Evolutionary conservation across 176 grass and related monocot genomes (phyloP).

Genomic region (Zizania latifolia): DNA sequence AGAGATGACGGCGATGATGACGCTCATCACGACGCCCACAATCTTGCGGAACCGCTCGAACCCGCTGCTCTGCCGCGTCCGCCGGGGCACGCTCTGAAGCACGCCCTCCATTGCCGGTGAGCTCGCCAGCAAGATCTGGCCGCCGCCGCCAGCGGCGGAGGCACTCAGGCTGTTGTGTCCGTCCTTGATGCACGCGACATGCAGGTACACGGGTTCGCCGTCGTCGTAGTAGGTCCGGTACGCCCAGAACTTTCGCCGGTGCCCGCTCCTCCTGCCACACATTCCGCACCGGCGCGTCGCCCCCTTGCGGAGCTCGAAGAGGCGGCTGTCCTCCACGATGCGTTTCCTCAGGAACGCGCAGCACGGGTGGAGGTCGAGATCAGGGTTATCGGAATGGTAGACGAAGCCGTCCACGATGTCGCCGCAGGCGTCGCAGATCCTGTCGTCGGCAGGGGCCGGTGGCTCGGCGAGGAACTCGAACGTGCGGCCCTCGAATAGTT

Average conservation of each 20-base stretch:
- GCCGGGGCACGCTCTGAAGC: background rate
- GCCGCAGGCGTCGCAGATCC: slow-evolving; percentile 25
- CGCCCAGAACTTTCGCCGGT: slow-evolving; percentile 8
- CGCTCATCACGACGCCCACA: background rate
- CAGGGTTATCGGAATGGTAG: background rate
- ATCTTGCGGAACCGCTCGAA: slow-evolving; percentile 1
- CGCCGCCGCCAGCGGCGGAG: background rate
- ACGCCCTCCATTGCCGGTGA: background rate
- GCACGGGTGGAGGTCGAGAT: background rate
- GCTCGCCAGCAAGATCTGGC: background rate
- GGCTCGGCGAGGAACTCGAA: background rate
- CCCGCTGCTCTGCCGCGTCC: background rate
- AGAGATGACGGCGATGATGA: slow-evolving; percentile 2
- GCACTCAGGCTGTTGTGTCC: background rate
- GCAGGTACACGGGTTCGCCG: background rate
- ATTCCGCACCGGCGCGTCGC: background rate
- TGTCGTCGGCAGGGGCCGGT: background rate
- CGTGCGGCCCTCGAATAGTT: background rate
- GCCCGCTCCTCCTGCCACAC: background rate
- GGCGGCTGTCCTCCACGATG: background rate
- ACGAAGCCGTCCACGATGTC: background rate
- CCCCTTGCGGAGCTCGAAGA: background rate
- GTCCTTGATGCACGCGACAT: slow-evolving; percentile 26
- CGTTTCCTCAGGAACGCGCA: background rate
- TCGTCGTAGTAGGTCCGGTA: background rate